Evolutionary conservation across 169 alveolate genomes (phyloP).

Genomic region (Babesia gibsoni): DNA sequence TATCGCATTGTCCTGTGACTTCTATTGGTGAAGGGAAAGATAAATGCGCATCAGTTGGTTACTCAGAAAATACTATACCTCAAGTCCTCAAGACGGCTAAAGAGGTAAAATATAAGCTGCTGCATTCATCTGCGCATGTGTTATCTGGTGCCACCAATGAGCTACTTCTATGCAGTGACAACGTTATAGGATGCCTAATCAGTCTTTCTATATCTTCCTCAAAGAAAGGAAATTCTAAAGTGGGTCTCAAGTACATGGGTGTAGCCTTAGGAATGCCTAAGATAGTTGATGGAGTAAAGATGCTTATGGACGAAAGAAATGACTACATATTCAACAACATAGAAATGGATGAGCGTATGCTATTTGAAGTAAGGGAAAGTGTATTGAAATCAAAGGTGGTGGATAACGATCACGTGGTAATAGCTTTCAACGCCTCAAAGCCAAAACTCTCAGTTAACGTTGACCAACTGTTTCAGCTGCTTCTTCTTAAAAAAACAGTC

Average conservation of each 20-base stretch:
- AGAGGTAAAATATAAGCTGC: not conserved
- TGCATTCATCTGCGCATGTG: not conserved
- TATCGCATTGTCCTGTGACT: too few species aligned
- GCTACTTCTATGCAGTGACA: not conserved
- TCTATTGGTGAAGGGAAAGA: too few species aligned
- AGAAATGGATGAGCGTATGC: conserved; percentile 1
- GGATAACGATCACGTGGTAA: conserved; percentile 24
- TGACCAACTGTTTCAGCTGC: conserved; percentile 23
- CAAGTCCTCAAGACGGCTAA: not conserved
- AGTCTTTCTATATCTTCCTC: conserved; percentile 1
- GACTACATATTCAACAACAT: not conserved
- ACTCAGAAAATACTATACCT: not conserved
- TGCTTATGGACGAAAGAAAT: conserved; percentile 16
- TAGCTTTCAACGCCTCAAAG: conserved; percentile 8
- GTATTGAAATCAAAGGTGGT: not conserved
- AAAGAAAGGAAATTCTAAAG: not conserved
- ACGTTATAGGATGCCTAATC: conserved; percentile 26
- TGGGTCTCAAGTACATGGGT: conserved; percentile 29
- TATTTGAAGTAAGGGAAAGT: conserved; percentile 18
- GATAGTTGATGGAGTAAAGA: not conserved
- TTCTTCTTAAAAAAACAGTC: not conserved
- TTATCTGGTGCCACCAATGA: not conserved
- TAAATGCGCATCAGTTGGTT: not conserved
- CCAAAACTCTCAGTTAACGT: conserved; percentile 19
- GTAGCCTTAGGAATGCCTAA: conserved; percentile 5